These are phyloP conservation scores for Hypseocharis bilobata DNA, from an alignment of 441 rosid species.

Conservation along the genomic window DNA sequence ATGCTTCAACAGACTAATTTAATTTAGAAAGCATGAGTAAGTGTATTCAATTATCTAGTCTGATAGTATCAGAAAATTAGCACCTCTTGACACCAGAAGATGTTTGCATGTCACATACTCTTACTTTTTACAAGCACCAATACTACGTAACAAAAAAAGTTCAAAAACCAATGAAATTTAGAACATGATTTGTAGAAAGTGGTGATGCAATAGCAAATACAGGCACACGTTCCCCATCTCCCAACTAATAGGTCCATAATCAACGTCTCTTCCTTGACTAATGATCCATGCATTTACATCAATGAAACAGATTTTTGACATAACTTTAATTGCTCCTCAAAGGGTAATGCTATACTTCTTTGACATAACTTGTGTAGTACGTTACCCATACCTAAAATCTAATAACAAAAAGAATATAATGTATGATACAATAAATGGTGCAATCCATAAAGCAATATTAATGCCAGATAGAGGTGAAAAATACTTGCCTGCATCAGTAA, in stretches of 20 bases:
- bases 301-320: too few species aligned
- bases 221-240: too few species aligned
- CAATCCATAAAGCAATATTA: constrained; percentile 14
- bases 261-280: too few species aligned
- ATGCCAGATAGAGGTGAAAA: constrained; percentile 9
- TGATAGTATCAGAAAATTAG: background rate
- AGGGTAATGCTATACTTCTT: too few species aligned
- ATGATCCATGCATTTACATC: too few species aligned
- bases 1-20: background rate
- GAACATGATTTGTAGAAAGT: background rate
- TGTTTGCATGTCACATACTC: background rate
- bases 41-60: too few species aligned
- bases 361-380: too few species aligned
- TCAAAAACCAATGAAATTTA: background rate
- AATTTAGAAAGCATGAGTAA: too few species aligned
- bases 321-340: too few species aligned
- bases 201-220: too few species aligned
- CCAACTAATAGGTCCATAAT: too few species aligned
- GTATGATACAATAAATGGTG: constrained; percentile 2
- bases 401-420: background rate
- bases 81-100: background rate
- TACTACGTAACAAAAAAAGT: background rate
- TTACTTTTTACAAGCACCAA: background rate
- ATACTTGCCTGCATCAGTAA: constrained; percentile 92
- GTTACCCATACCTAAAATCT: too few species aligned